Conservation (phyloP, 2,329 filamentous ascomycete genomes). For the Teratosphaeria destructans region DNA sequence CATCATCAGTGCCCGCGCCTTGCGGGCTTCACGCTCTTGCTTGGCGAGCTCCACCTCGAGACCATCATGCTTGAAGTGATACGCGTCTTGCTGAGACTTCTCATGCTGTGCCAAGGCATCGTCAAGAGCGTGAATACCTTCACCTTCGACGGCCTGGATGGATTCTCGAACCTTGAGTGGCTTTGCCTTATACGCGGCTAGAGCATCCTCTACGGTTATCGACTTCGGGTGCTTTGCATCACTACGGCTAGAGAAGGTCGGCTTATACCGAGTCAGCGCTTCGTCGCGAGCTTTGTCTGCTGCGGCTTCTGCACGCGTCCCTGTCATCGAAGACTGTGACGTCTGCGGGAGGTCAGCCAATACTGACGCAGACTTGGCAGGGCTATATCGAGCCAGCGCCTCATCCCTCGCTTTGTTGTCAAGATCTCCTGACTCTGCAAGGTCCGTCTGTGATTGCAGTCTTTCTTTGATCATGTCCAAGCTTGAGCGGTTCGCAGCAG, state of each 20-base stretch:
- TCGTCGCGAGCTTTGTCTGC: background rate
- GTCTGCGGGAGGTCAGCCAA: background rate
- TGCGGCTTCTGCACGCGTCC: background rate
- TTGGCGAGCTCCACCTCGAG: conserved; percentile 5
- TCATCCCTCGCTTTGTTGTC: background rate
- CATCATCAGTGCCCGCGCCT: conserved; percentile 3
- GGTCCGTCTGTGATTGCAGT: background rate
- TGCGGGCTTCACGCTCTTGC: conserved; percentile 2
- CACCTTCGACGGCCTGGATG: conserved; percentile 10
- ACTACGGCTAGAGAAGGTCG: background rate
- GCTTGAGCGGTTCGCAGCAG: background rate
- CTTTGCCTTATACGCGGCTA: background rate
- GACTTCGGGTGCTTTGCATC: background rate
- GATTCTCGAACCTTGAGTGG: background rate
- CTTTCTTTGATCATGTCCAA: background rate
- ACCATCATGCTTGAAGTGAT: conserved; percentile 3
- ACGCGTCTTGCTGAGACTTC: conserved; percentile 4
- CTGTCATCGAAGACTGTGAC: background rate
- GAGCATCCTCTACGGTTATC: background rate
- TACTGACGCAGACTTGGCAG: background rate
- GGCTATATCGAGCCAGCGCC: background rate
- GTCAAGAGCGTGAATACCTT: conserved; percentile 13
- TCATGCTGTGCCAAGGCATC: conserved; percentile 19
- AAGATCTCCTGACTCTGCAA: background rate
- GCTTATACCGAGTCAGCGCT: background rate